Evolutionary conservation across 352 stramenopile species (phyloP), one percentile per base, ranked within the genome.

Genomic region (Plasmopara viticola): DNA sequence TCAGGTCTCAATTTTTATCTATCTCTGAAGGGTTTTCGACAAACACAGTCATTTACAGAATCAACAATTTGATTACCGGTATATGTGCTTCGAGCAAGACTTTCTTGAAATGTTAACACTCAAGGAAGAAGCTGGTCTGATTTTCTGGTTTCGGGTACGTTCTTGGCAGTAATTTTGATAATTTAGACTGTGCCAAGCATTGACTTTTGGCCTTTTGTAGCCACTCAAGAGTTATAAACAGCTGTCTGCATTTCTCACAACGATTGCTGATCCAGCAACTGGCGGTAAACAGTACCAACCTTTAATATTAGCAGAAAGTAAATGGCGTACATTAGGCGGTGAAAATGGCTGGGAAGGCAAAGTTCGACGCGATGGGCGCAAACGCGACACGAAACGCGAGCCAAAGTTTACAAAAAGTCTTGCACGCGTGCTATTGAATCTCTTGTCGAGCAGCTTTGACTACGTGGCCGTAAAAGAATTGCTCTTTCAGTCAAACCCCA

Each of bases 71-170:
- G 78, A 90, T 63, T 86, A 85, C 51, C 66, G 62, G 5, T 90
- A 86, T 60, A 86, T 90, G 75, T 70, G 66, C 58, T 87, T 87
- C 35, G 76, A 86, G 33, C 65, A 75, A 47, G 76, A 86, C 34
- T 90, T 90, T 48, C 60, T 87, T 9, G 74, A 90, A 61, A 75
- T 90, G 53, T 52, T 90, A 41, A 84, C 72, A 9, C 61, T 87
- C 2, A 87, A 87, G 45, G 78, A 90, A 55, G 78, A 90, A 47
- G 68, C 72, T 43, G 72, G 72, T 0, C 66, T 85, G 60, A 61
- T 90, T 9, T 86, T 84, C 46, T 90, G 78, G 78, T 90, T 90
- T 44, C 72, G 73, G 31, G 78, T 89, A 58, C 8, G 70, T 66
- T 25, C 7, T 31, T 25, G 14, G 5, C 15, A 20, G 13, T 41